These are phyloP conservation scores for Martensiomyces pterosporus DNA, from an alignment of 192 early-diverging fungal species.

Conservation along the genomic window DNA sequence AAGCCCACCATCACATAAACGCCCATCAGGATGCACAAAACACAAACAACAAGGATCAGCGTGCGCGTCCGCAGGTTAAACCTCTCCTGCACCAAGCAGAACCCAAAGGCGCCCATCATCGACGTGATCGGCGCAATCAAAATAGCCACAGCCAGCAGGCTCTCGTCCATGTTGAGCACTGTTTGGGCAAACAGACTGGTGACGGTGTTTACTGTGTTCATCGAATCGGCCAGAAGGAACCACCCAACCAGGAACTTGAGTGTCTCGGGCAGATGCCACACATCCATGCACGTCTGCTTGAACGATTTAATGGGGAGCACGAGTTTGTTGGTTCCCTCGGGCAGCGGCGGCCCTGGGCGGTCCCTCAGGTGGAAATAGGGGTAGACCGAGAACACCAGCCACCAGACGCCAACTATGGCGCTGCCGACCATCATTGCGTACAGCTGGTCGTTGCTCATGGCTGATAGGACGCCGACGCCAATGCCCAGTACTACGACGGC, in stretches of 20 bases:
- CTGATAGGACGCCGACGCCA: constrained; percentile 36
- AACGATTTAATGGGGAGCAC: constrained; percentile 45
- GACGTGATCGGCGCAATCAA: constrained; percentile 57
- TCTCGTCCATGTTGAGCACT: constrained; percentile 51
- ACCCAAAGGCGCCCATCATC: constrained; percentile 54
- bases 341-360: constrained; percentile 45
- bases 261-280: constrained; percentile 49
- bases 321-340: constrained; percentile 37
- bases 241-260: constrained; percentile 67
- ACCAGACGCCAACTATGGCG: constrained; percentile 49
- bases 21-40: constrained; percentile 52
- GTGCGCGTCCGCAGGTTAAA: constrained; percentile 50
- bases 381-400: constrained; percentile 41
- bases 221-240: constrained; percentile 68
- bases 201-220: constrained; percentile 56
- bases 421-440: constrained; percentile 29
- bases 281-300: constrained; percentile 40
- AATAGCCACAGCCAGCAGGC: constrained; percentile 52
- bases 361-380: constrained; percentile 33
- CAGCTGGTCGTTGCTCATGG: constrained; percentile 19
- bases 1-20: constrained; percentile 64
- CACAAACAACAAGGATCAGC: constrained; percentile 52
- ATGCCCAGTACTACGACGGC: constrained; percentile 46
- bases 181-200: constrained; percentile 57
- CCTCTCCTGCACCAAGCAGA: constrained; percentile 54